phyloP scores from a whole-genome alignment of 2,329 filamentous ascomycete genomes.

The Colletotrichum orchidophilum region DNA sequence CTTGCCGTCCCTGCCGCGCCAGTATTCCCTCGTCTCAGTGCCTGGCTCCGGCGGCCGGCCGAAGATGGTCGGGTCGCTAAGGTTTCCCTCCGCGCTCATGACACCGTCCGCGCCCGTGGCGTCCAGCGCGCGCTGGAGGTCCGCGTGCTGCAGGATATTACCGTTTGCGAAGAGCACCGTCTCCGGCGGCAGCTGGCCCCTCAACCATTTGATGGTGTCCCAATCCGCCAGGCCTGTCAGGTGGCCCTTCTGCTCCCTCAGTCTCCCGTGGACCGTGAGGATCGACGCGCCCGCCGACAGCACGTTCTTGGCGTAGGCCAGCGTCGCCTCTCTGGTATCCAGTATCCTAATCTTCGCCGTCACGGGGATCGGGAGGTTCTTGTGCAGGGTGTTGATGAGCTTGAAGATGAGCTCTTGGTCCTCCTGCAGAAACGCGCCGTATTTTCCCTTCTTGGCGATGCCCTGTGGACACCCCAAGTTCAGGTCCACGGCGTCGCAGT shows the following conservation, averaged over 20 bases:
- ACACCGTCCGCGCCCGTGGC: conserved; percentile 90
- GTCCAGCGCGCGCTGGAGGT: conserved; percentile 80
- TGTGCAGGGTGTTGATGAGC: conserved; percentile 86
- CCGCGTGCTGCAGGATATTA: conserved; percentile 84
- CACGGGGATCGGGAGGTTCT: conserved; percentile 81
- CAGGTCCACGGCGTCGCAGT: conserved; percentile 94
- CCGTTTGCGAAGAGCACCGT: conserved; percentile 98
- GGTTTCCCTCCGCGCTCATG: conserved; percentile 96
- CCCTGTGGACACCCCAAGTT: conserved; percentile 97
- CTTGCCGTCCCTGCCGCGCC: conserved; percentile 80
- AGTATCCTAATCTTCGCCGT: conserved; percentile 95
- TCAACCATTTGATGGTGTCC: conserved; percentile 81
- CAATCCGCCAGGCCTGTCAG: conserved; percentile 94
- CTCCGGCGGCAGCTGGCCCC: conserved; percentile 83
- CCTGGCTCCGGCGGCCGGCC: conserved; percentile 70
- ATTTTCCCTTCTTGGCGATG: conserved; percentile 89
- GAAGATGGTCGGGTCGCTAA: conserved; percentile 92
- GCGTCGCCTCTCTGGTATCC: conserved; percentile 84
- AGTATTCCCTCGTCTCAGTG: conserved; percentile 76
- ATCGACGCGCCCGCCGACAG: conserved; percentile 90
- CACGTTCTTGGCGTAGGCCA: conserved; percentile 90
- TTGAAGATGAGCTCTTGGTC: conserved; percentile 84
- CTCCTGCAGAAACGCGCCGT: conserved; percentile 95
- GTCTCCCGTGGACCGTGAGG: conserved; percentile 89
- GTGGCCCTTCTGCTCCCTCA: conserved; percentile 94